phyloP scores from a whole-genome alignment of 73 alveolate species.

The Breviolum minutum region DNA sequence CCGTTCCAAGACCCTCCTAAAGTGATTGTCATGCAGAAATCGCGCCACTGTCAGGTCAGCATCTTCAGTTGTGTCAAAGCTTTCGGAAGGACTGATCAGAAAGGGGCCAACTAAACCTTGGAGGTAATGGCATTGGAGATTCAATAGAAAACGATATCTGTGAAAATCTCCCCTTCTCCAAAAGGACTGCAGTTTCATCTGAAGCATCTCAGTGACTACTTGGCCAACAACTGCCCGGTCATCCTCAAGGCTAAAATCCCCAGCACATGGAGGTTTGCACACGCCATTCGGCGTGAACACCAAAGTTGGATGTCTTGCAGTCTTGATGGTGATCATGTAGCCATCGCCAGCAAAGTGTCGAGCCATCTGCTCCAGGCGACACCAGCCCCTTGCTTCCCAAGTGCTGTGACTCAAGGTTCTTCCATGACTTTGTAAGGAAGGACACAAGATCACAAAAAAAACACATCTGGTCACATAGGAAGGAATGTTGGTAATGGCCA shows the following conservation, averaged over 20 bases:
- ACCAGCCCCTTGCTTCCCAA: constrained; percentile 8
- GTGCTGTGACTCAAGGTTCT: background rate
- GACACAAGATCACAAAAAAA: constrained; percentile 8
- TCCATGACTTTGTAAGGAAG: background rate
- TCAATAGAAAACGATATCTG: constrained; percentile 15
- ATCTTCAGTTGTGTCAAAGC: background rate
- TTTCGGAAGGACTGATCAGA: too few relatives aligned
- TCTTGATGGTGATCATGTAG: too few relatives aligned
- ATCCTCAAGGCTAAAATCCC: background rate
- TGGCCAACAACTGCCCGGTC: background rate
- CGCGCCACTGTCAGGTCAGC: background rate
- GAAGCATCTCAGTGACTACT: background rate
- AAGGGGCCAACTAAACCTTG: background rate
- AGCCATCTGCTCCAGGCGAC: background rate
- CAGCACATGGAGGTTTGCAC: background rate
- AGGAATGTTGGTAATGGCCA: background rate
- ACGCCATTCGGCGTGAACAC: background rate
- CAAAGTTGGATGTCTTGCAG: background rate
- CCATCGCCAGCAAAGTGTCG: background rate
- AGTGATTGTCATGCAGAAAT: constrained; percentile 22
- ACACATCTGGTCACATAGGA: constrained; percentile 19
- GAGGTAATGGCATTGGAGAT: background rate
- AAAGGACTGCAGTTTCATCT: background rate
- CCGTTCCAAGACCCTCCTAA: background rate
- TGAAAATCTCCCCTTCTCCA: background rate